A percentile compares a stretch with the other conserved stretches of the same genome.
Evolutionary conservation across 805 yeast species (phyloP).

Genomic region (Hyphopichia homilentoma): DNA sequence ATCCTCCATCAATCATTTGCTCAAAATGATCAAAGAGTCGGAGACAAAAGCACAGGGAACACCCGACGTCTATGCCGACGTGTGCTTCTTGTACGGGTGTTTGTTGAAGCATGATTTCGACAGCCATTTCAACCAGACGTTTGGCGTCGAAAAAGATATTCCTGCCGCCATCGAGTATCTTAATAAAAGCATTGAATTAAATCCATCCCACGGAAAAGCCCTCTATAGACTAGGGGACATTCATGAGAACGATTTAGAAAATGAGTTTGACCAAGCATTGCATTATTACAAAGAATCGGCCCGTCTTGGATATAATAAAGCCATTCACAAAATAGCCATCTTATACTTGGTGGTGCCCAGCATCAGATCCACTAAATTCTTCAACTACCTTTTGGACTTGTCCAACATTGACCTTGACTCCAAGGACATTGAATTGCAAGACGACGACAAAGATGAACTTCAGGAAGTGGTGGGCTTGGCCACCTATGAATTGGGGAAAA

Average conservation of each 20-base stretch:
- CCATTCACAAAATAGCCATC: conserved; percentile 40
- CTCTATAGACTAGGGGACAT: conserved; percentile 38
- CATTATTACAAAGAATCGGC: conserved; percentile 34
- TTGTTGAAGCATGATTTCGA: conserved; percentile 33
- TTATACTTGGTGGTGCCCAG: conserved; percentile 32
- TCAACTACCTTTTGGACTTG: conserved; percentile 32
- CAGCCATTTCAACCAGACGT: conserved; percentile 30
- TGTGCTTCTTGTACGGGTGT: conserved; percentile 35
- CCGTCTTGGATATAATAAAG: conserved; percentile 39
- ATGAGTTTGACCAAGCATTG: conserved; percentile 29
- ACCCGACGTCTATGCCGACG: conserved; percentile 23
- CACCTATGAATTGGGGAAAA: conserved; percentile 37
- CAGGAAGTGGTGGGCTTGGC: conserved; percentile 40
- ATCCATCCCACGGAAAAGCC: conserved; percentile 30
- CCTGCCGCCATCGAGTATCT: conserved; percentile 26
- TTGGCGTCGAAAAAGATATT: conserved; percentile 26
- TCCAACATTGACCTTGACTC: conserved; percentile 33
- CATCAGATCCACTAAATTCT: conserved; percentile 30
- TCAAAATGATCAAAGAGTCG: conserved; percentile 32
- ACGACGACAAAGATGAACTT: conserved; percentile 32
- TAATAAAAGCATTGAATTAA: conserved; percentile 27
- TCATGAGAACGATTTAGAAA: conserved; percentile 28
- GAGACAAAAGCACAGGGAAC: conserved; percentile 17
- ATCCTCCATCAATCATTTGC: conserved; percentile 34
- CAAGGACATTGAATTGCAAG: conserved; percentile 29